Base-by-base conservation (phyloP, 176 grass and related monocot genomes). In the Triticum timopheevii region DNA sequence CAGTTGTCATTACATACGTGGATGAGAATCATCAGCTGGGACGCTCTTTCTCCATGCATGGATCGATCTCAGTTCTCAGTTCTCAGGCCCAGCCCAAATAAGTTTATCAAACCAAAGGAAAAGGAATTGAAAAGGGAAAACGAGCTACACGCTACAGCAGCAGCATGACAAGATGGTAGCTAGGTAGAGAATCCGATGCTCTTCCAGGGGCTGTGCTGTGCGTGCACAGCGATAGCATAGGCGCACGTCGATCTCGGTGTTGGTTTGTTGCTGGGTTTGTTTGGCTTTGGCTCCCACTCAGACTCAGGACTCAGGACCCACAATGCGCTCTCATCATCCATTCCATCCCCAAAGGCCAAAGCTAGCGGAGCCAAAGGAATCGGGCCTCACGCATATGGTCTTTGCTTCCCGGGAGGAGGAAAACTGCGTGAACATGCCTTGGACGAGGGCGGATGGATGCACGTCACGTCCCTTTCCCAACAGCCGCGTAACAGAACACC, bases 371-470 rank as follows among this genome's bases (percentile, higher is more conserved):
- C 49, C 63, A 50, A 83, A 72, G 56, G 81, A 88, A 83, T 71
- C 73, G 73, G 81, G 40, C 22, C 83, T 69, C 76, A 22, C 80
- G 22, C 72, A 34, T 81, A 8, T 22, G 56, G 27, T 58, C 42
- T 47, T 13, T 47, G 84, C 84, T 79, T 87, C 84, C 89, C 71
- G 33, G 73, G 84, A 90, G 89, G 84, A 90, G 76, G 76, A 83
- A 83, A 87, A 69, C 45, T 38, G 82, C 67, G 12, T 17, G 31
- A 40, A 40, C 73, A 35, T 22, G 77, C 80, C 65, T 56, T 86
- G 1, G 68, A 65, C 19, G 12, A 30, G 33, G 39, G 11, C 44
- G 50, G 7, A 19, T 67, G 5, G 5, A 11, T 85, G 78, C 83
- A 77, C 35, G 35, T 69, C 69, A 73, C 23, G 82, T 74, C 87